A percentile compares a stretch with the other conserved stretches of the same genome.
phyloP scores from a whole-genome alignment of 495 filamentous ascomycete species.

The Aspergillus saccharolyticus region DNA sequence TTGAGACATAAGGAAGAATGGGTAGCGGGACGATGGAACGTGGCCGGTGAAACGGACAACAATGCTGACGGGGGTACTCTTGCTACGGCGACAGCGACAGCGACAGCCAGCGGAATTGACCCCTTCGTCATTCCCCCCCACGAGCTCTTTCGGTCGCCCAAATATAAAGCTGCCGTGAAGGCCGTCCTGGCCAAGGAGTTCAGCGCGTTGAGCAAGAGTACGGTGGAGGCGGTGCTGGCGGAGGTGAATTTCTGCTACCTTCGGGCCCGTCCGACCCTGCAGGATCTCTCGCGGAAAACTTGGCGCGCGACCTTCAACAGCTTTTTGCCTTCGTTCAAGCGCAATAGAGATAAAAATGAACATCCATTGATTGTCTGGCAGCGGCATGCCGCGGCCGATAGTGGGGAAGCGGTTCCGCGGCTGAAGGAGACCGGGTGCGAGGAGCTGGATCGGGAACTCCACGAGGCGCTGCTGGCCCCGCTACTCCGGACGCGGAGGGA shows the following conservation, averaged over 20 bases:
- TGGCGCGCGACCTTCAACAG: conserved; percentile 81
- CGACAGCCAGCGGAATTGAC: conserved; percentile 13
- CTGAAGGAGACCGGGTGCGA: conserved; percentile 65
- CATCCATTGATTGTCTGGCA: conserved; percentile 65
- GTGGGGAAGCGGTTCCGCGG: conserved; percentile 48
- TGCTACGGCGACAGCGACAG: conserved; percentile 10
- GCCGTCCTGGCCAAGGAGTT: conserved; percentile 67
- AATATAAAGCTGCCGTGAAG: conserved; percentile 70
- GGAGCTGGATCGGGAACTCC: conserved; percentile 80
- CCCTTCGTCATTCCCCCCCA: conserved; percentile 49
- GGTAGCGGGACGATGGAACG: conserved; percentile 69
- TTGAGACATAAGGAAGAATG: conserved; percentile 70
- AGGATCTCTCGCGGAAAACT: conserved; percentile 68
- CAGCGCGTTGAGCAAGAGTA: conserved; percentile 68
- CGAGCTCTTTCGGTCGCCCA: conserved; percentile 67
- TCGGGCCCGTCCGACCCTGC: conserved; percentile 67
- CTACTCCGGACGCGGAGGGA: conserved; percentile 48
- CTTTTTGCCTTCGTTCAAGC: conserved; percentile 64
- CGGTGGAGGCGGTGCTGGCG: conserved; percentile 82
- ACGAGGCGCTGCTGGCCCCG: conserved; percentile 60
- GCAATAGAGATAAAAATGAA: conserved; percentile 53
- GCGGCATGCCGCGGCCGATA: conserved; percentile 24
- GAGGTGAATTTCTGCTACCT: conserved; percentile 87
- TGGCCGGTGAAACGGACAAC: conserved; percentile 29
- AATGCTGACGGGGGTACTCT: conserved; percentile 16